phyloP scores from a whole-genome alignment of 1,139 yeast species.

The Protomyces pachydermus region DNA sequence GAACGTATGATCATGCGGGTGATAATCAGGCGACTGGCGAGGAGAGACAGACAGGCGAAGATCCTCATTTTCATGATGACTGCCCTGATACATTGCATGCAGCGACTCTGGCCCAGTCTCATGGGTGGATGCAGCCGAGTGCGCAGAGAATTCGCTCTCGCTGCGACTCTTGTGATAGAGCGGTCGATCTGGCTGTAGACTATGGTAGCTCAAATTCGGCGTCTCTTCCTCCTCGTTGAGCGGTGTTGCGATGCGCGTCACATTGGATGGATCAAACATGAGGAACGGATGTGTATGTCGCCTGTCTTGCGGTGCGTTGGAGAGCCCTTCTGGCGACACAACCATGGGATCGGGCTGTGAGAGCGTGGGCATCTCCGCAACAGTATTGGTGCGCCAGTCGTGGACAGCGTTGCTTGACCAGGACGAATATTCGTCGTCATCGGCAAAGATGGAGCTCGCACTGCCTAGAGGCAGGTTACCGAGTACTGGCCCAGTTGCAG shows the following conservation, averaged over 20 bases:
- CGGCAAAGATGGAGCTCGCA: neutral
- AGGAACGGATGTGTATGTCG: neutral
- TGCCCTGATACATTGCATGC: neutral
- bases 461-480: neutral
- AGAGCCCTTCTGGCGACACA: neutral
- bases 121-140: neutral
- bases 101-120: neutral
- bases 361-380: neutral
- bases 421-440: neutral
- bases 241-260: neutral
- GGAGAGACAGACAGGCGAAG: neutral
- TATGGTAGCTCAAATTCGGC: neutral
- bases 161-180: neutral
- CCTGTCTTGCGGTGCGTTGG: neutral
- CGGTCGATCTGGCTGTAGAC: neutral
- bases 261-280: neutral
- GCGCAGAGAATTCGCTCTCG: neutral
- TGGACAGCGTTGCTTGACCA: neutral
- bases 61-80: neutral
- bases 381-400: neutral
- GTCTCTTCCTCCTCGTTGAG: neutral
- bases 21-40: neutral
- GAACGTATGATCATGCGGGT: neutral
- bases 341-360: neutral
- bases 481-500: neutral